These are phyloP conservation scores for Lithospermum erythrorhizon DNA, from an alignment of 257 asterid species.

Conservation along the genomic window DNA sequence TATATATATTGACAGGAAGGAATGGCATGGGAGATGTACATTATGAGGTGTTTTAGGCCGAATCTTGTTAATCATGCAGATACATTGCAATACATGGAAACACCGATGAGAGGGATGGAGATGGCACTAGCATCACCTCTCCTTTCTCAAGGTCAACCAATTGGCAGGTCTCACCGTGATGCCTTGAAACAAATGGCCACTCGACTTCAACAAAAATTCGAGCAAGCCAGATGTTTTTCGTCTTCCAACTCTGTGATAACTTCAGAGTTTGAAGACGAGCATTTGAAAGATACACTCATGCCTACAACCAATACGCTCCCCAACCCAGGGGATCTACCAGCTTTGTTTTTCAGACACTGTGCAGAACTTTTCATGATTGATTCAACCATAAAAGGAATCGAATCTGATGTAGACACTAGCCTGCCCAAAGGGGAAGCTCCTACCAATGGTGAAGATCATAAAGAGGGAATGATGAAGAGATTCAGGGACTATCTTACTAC, in stretches of 20 bases:
- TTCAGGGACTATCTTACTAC: neutral
- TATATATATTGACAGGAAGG: conserved; percentile 36
- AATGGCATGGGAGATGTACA: conserved; percentile 50
- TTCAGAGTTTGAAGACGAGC: conserved; percentile 10
- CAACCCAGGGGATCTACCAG: conserved; percentile 18
- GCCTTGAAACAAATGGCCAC: conserved; percentile 11
- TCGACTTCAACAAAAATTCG: conserved; percentile 23
- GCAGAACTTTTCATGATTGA: neutral
- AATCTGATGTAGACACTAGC: neutral
- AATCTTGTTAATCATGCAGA: conserved; percentile 13
- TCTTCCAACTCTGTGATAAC: conserved; percentile 14
- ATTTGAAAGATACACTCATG: conserved; percentile 15
- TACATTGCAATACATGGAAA: conserved; percentile 30
- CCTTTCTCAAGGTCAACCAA: conserved; percentile 9
- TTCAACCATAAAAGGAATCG: neutral
- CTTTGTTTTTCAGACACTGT: neutral
- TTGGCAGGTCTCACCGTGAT: conserved; percentile 17
- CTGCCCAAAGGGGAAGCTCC: conserved; percentile 1
- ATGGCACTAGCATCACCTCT: conserved; percentile 27
- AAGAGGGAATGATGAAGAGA: neutral
- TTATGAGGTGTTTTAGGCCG: conserved; percentile 21
- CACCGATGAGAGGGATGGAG: conserved; percentile 40
- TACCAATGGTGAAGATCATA: neutral
- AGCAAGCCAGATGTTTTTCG: conserved; percentile 19
- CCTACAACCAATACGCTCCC: conserved; percentile 10